Conservation (phyloP, 75 land plant species). For the Pinus albicaulis region DNA sequence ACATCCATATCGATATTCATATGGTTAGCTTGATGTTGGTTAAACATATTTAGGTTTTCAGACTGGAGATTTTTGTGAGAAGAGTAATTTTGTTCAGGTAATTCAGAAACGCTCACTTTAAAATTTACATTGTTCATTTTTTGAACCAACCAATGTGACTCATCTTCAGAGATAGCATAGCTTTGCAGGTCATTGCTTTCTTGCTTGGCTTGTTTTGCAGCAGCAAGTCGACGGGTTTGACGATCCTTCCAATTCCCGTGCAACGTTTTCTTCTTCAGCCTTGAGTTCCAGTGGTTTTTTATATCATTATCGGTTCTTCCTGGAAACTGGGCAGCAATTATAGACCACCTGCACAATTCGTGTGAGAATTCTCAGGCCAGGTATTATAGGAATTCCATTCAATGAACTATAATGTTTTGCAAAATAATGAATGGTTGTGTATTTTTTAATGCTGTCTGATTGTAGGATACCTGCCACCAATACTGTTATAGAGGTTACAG, state of each 20-base stretch:
- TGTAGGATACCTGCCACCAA: constrained; percentile 57
- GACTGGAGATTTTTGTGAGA: too few species aligned
- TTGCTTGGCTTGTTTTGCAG: background rate
- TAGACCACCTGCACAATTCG: background rate
- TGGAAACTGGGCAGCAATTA: background rate
- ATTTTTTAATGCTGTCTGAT: background rate
- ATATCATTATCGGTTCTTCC: constrained; percentile 2
- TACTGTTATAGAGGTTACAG: constrained; percentile 51
- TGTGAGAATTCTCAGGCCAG: background rate
- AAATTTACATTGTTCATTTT: too few species aligned
- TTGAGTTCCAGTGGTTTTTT: background rate
- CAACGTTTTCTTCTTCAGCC: background rate
- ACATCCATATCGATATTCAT: background rate
- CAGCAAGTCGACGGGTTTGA: background rate
- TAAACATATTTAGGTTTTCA: background rate
- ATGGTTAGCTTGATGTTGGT: background rate
- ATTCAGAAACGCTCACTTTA: too few species aligned
- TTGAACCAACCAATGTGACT: too few species aligned
- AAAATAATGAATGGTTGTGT: too few species aligned
- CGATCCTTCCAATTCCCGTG: background rate
- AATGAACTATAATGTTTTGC: too few species aligned
- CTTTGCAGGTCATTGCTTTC: background rate
- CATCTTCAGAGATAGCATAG: background rate
- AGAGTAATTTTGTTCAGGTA: too few species aligned
- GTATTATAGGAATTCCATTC: too few species aligned